Percentiles rank a stretch among this genome's conserved stretches.
phyloP scores from a whole-genome alignment of 352 stramenopile species.

The Globisporangium spiculum region DNA sequence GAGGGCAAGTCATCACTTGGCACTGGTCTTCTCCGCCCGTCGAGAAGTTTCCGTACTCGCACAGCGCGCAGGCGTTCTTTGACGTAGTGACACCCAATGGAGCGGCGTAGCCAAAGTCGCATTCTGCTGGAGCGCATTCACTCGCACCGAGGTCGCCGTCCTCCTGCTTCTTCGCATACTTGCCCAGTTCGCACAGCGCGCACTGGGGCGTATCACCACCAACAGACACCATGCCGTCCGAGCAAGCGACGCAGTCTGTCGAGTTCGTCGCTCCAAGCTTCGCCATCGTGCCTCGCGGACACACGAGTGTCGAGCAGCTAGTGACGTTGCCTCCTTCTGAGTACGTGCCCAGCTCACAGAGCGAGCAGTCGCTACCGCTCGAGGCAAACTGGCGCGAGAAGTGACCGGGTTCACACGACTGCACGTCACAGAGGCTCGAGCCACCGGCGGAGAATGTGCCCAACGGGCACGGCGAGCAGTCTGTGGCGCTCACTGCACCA shows the following conservation, averaged over 20 bases:
- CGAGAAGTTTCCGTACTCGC: slow-evolving; percentile 33
- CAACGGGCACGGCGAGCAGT: slow-evolving; percentile 33
- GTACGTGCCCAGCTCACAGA: slow-evolving; percentile 35
- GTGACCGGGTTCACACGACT: slow-evolving; percentile 28
- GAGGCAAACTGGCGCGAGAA: slow-evolving; percentile 24
- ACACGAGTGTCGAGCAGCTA: slow-evolving; percentile 23
- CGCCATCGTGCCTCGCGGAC: slow-evolving; percentile 28
- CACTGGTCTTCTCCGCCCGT: slow-evolving; percentile 29
- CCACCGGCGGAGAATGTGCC: slow-evolving; percentile 35
- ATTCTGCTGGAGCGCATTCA: slow-evolving; percentile 22
- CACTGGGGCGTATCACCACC: slow-evolving; percentile 26
- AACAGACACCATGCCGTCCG: slow-evolving; percentile 26
- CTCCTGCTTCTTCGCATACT: slow-evolving; percentile 21
- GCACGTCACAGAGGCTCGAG: slow-evolving; percentile 19
- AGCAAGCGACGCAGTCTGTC: slow-evolving; percentile 31
- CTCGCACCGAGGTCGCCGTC: slow-evolving; percentile 28
- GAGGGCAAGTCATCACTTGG: slow-evolving; percentile 27
- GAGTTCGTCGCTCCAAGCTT: slow-evolving; percentile 26
- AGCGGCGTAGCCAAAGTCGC: slow-evolving; percentile 21
- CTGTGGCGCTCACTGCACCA: slow-evolving; percentile 30
- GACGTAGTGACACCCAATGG: slow-evolving; percentile 17
- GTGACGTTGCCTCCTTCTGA: slow-evolving; percentile 28
- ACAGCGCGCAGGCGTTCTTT: slow-evolving; percentile 24
- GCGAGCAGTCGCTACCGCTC: slow-evolving; percentile 28
- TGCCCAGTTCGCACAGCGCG: slow-evolving; percentile 20